Evolutionary conservation across 352 stramenopile genomes (phyloP), one percentile per base, ranked within the genome.

Genomic region (Salisapilia sapeloensis): DNA sequence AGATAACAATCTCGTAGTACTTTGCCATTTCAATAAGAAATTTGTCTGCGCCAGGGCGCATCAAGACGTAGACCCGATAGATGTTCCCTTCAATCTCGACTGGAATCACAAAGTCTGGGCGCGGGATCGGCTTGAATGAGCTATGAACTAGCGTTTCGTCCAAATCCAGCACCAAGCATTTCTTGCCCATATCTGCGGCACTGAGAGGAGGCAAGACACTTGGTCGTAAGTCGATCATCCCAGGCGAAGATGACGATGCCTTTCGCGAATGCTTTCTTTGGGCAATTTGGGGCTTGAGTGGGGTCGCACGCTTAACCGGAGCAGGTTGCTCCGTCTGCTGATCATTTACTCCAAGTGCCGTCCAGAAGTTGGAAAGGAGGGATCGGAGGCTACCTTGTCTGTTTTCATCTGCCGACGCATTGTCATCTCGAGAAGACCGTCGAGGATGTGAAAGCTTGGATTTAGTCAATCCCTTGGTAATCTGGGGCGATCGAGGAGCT

Each of bases 101-200:
- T 20, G 93, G 84, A 44, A 98, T 97, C 24, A 98, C 80, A 57
- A 96, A 97, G 64, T 98, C 89, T 4, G 93, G 82, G 42, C 92
- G 90, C 12, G 55, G 40, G 10, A 96, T 95, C 6, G 90, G 74
- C 55, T 66, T 67, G 50, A 98, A 98, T 25, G 85, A 97, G 23
- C 80, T 96, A 63, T 98, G 93, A 8, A 98, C 93, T 4, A 99
- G 58, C 11, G 94, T 98, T 50, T 98, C 94, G 54, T 98, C 94
- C 17, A 99, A 56, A 44, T 99, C 94, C 14, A 98, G 59, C 17
- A 96, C 76, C 15, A 96, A 63, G 24, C 78, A 91, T 46, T 93
- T 92, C 41, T 90, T 91, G 26, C 62, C 74, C 3, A 46, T 38
- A 32, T 92, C 72, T 16, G 66, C 47, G 0, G 50, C 49, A 4